Percentiles rank a stretch among this genome's conserved stretches.
These are phyloP conservation scores for Pseudopyricularia cyperi DNA, from an alignment of 2,329 filamentous ascomycete genomes.

Conservation along the genomic window DNA sequence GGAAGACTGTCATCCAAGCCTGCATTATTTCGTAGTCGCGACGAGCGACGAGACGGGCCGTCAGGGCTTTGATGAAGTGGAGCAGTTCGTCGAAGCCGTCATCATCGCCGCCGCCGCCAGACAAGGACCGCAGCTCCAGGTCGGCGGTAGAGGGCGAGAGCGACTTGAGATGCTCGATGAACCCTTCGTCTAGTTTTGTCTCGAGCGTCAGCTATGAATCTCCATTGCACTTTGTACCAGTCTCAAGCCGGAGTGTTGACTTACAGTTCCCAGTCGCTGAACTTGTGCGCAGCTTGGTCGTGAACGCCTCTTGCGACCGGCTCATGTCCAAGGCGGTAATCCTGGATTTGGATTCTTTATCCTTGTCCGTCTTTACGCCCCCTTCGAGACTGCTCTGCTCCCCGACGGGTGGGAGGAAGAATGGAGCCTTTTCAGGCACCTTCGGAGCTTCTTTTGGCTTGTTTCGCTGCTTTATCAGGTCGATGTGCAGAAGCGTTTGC, in stretches of 20 bases:
- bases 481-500: constrained; percentile 88
- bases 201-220: not conserved
- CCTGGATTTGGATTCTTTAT: constrained; percentile 41
- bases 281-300: constrained; percentile 39
- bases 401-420: constrained; percentile 10
- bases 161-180: constrained; percentile 67
- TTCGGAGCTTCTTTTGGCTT: constrained; percentile 89
- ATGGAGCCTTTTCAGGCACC: constrained; percentile 77
- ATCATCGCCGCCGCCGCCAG: constrained; percentile 26
- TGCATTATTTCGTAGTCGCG: constrained; percentile 89
- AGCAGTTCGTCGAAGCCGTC: constrained; percentile 49
- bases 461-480: constrained; percentile 85
- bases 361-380: constrained; percentile 19
- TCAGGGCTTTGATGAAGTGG: constrained; percentile 72
- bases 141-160: constrained; percentile 79
- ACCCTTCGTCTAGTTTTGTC: constrained; percentile 36
- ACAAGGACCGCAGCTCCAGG: constrained; percentile 75
- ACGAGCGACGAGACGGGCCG: constrained; percentile 50
- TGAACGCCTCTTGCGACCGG: constrained; percentile 44
- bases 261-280: constrained; percentile 47
- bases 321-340: constrained; percentile 53
- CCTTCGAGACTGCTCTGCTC: constrained; percentile 7
- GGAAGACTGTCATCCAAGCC: constrained; percentile 93
- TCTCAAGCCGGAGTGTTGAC: constrained; percentile 12
- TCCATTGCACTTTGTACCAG: not conserved